Evolutionary conservation across 2,329 filamentous ascomycete species (phyloP), one percentile per base, ranked within the genome.

Genomic region (Beauveria brongniartii): DNA sequence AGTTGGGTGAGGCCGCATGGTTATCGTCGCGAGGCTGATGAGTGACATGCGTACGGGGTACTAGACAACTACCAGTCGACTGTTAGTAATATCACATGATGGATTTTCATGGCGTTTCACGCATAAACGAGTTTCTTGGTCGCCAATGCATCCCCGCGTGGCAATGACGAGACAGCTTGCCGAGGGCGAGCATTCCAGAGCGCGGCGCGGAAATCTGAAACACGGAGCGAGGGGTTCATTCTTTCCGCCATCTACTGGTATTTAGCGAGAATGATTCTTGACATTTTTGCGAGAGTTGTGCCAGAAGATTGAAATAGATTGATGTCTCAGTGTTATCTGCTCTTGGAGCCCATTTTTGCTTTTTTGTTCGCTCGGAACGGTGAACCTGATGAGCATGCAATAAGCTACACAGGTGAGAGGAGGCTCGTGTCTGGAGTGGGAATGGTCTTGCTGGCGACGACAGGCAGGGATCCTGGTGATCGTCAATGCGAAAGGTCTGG

Each of bases 401-500:
- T 30, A 41, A 57, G 28, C 20, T 14, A 50, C 20, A 20, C 6
- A 26, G n/a, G n/a, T n/a, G 12, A 16, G 2, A 54, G 51, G 34
- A 53, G 30, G 22, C 50, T 34, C 6, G 28, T 53, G n/a, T 20
- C 50, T 37, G n/a, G 14, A 24, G 16, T 46, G 41, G 41, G 41
- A 48, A 30, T 58, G 22, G 44, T 48, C 48, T 34, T 26, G 16
- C 18, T 47, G 22, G 44, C 22, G 14, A 56, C 26, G 34, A 12
- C 20, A 40, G 24, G 20, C 54, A 50, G 55, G 55, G 55, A 37
- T 58, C 22, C 8, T 56, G 34, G 14, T 58, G 55, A 58, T 58
- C 55, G 44, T 58, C 55, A 51, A 51, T 58, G 55, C 55, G 43
- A 50, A 50, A 50, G 55, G 55, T 58, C 55, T 50, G 46, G 55